Conservation (phyloP, 169 alveolate genomes). For the Cryptosporidium bovis region DNA sequence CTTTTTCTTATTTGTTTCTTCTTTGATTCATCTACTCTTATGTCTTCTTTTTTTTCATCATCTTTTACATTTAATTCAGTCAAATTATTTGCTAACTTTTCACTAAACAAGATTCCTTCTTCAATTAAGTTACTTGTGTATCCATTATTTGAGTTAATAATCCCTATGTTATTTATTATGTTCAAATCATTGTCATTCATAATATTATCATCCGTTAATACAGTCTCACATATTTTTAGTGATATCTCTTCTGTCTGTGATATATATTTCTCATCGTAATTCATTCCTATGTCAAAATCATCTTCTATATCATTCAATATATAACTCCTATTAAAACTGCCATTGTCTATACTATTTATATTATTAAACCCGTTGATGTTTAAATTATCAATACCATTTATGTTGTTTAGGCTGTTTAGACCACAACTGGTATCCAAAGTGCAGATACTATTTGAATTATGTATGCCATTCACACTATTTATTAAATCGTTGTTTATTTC, state of each 20-base stretch:
- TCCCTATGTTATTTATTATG: too few relatives aligned
- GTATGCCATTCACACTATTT: too few relatives aligned
- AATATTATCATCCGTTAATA: not conserved
- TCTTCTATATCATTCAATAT: not conserved
- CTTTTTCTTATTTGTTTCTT: slow-evolving; percentile 26
- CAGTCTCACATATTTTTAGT: not conserved
- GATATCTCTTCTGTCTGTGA: not conserved
- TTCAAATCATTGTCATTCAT: not conserved
- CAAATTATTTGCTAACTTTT: not conserved
- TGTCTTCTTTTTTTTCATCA: not conserved
- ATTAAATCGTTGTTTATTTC: not conserved
- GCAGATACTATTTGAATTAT: too few relatives aligned
- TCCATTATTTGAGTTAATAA: too few relatives aligned
- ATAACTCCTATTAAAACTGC: too few relatives aligned
- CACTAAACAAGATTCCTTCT: not conserved
- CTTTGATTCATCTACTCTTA: not conserved
- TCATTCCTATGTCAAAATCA: not conserved
- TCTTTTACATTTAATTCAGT: not conserved
- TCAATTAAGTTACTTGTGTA: not conserved
- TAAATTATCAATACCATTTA: too few relatives aligned
- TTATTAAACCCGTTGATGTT: too few relatives aligned
- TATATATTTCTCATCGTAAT: slow-evolving; percentile 17
- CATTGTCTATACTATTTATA: not conserved
- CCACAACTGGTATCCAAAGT: too few relatives aligned
- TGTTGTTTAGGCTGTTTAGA: too few relatives aligned